A percentile compares a stretch with the other conserved stretches of the same genome.
Conservation (phyloP, 805 yeast genomes). For the Scheffersomyces amazonensis region DNA sequence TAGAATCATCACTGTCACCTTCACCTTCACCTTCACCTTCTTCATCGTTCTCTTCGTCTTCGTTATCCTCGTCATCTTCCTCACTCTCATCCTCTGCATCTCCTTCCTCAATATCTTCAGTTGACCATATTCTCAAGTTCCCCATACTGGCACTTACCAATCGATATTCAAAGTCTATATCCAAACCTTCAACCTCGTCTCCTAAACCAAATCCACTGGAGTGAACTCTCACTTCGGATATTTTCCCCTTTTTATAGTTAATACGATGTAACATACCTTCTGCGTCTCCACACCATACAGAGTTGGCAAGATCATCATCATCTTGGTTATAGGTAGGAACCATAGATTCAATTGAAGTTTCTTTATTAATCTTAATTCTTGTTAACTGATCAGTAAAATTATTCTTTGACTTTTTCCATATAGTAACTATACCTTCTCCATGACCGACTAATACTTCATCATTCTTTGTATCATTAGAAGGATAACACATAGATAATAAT, state of each 20-base stretch:
- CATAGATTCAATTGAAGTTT: slow-evolving; percentile 72
- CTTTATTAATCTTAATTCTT: slow-evolving; percentile 65
- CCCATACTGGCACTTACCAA: slow-evolving; percentile 85
- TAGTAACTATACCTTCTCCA: slow-evolving; percentile 85
- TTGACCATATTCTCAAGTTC: slow-evolving; percentile 71
- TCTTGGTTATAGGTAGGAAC: slow-evolving; percentile 55
- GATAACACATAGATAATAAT: slow-evolving; percentile 68
- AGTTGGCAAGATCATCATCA: slow-evolving; percentile 41
- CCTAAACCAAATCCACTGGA: slow-evolving; percentile 39
- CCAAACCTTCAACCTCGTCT: slow-evolving; percentile 78
- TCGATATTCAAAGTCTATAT: slow-evolving; percentile 78
- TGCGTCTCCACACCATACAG: slow-evolving; percentile 77
- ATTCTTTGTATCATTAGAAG: slow-evolving; percentile 54
- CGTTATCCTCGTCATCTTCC: slow-evolving; percentile 21
- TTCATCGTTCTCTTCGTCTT: slow-evolving; percentile 15
- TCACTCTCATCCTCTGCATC: slow-evolving; percentile 17
- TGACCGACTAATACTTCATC: slow-evolving; percentile 75
- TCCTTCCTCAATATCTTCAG: slow-evolving; percentile 12
- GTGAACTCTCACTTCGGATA: slow-evolving; percentile 66
- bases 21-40: slow-evolving; percentile 24
- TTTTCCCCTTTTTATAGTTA: slow-evolving; percentile 60
- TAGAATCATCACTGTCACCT: slow-evolving; percentile 10
- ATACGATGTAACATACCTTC: slow-evolving; percentile 72
- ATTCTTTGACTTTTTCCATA: slow-evolving; percentile 77
- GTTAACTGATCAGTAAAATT: slow-evolving; percentile 74